Evolutionary conservation across 73 alveolate genomes (phyloP).

Genomic region (Tetrahymena elliotti): DNA sequence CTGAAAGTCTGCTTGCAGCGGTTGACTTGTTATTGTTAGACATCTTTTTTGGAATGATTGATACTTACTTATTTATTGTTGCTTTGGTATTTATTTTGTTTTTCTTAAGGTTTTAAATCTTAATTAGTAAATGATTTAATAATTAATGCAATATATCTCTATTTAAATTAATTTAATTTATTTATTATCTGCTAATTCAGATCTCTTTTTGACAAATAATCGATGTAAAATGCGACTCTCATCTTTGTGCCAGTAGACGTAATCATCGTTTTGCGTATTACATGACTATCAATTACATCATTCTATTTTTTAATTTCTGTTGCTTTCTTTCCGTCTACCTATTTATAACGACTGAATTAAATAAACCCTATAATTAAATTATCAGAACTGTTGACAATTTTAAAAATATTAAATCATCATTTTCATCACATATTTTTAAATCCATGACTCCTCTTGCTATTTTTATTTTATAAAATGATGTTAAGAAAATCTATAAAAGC

Average conservation of each 20-base stretch:
- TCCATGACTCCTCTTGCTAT: neutral
- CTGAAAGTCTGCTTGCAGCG: neutral
- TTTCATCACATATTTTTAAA: neutral
- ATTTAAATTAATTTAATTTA: neutral
- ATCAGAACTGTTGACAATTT: neutral
- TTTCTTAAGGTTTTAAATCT: neutral
- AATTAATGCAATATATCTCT: neutral
- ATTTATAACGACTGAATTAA: neutral
- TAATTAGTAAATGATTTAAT: neutral
- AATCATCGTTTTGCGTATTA: neutral
- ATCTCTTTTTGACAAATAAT: neutral
- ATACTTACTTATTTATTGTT: neutral
- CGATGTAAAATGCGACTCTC: neutral
- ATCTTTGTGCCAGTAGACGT: neutral
- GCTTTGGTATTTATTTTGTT: neutral
- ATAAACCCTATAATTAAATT: neutral
- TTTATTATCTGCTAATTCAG: neutral
- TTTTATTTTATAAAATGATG: too few relatives aligned
- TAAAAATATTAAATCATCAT: neutral
- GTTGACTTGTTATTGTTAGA: neutral
- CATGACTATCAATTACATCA: neutral
- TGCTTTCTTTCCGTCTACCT: neutral
- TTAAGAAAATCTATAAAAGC: neutral
- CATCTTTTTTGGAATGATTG: neutral
- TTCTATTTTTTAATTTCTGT: neutral